phyloP scores from a whole-genome alignment of 2,329 filamentous ascomycete genomes.

The Alternaria triticina region DNA sequence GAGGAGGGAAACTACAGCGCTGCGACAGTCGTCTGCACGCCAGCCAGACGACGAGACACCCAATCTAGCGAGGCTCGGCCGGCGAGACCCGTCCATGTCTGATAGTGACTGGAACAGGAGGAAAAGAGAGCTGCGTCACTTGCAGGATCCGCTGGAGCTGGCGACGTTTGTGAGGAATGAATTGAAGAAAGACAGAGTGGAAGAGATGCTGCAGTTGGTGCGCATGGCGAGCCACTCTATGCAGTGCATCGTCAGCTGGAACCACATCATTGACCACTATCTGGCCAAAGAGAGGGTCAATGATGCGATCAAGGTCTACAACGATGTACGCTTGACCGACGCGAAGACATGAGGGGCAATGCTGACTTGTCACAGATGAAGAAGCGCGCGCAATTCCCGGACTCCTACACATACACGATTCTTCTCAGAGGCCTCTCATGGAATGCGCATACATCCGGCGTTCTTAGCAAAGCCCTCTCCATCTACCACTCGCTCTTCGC shows the following conservation, averaged over 20 bases:
- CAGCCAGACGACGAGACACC: constrained; percentile 12
- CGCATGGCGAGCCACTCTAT: constrained; percentile 70
- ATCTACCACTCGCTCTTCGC: constrained; percentile 78
- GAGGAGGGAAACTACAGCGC: constrained; percentile 26
- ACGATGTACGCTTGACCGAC: constrained; percentile 67
- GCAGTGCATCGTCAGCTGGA: constrained; percentile 81
- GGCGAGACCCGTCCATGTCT: constrained; percentile 32
- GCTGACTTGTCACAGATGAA: constrained; percentile 72
- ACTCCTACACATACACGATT: constrained; percentile 81
- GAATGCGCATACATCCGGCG: constrained; percentile 63
- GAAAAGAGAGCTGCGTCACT: constrained; percentile 65
- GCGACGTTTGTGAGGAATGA: constrained; percentile 69
- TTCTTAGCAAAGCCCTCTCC: constrained; percentile 71
- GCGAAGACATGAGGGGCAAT: not conserved
- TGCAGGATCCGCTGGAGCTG: constrained; percentile 76
- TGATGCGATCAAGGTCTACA: constrained; percentile 80
- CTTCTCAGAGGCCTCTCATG: constrained; percentile 77
- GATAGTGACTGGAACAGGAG: constrained; percentile 44
- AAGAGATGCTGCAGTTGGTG: constrained; percentile 72
- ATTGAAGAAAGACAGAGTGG: constrained; percentile 65
- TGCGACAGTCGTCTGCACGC: constrained; percentile 15
- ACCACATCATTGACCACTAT: constrained; percentile 77
- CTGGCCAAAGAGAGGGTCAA: constrained; percentile 67
- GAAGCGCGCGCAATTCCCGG: constrained; percentile 82
- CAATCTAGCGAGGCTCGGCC: constrained; percentile 33